Percentiles rank a stretch among this genome's conserved stretches.
Conservation (phyloP, 75 land plant species). For the Azolla pinnata region DNA sequence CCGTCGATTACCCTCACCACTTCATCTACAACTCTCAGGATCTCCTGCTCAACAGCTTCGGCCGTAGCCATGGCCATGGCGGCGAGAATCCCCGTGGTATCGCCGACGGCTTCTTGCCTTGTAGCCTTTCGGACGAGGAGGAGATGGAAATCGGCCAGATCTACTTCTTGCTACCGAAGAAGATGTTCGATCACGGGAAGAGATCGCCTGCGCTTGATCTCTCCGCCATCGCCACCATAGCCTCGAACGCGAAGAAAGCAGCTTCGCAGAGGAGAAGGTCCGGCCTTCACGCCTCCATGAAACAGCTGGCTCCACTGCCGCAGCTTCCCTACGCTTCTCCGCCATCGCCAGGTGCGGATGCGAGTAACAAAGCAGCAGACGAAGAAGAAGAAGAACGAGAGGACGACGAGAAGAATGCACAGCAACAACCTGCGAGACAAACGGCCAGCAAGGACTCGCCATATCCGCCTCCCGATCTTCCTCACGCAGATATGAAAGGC, state of each 20-base stretch:
- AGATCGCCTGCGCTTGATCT: background rate
- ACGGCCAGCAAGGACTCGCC: too few relatives aligned
- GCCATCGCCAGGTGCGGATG: background rate
- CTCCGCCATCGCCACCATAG: background rate
- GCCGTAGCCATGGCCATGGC: too few relatives aligned
- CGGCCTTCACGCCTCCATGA: too few relatives aligned
- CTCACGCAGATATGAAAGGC: background rate
- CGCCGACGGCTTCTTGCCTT: background rate
- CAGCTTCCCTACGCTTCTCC: background rate
- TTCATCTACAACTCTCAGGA: constrained; percentile 9
- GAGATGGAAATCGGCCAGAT: constrained; percentile 4
- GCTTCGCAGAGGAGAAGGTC: background rate
- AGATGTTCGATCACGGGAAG: background rate
- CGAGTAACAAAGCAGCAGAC: too few relatives aligned
- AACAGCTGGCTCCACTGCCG: background rate
- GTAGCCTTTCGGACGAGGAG: constrained; percentile 1
- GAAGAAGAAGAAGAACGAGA: background rate
- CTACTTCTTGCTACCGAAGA: constrained; percentile 3
- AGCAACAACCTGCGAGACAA: too few relatives aligned
- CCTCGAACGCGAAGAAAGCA: background rate
- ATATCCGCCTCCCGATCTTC: background rate
- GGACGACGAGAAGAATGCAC: background rate
- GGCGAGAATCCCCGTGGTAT: too few relatives aligned
- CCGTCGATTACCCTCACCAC: constrained; percentile 7
- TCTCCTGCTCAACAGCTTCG: background rate